Conservation (phyloP, 78 protist genomes). For the Planoprotostelium fungivorum region DNA sequence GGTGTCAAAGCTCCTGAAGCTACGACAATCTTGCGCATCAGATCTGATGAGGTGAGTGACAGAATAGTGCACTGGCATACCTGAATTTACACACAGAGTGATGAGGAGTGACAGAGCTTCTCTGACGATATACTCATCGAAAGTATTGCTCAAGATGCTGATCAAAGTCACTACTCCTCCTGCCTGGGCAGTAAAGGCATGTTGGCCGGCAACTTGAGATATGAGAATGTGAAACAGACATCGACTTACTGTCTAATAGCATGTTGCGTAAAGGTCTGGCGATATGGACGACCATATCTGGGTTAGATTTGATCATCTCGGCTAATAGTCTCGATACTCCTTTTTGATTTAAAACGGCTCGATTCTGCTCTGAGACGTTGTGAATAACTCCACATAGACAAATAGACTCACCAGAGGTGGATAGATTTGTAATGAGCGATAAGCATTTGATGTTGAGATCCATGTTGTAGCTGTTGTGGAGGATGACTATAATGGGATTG, state of each 20-base stretch:
- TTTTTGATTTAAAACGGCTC: background rate
- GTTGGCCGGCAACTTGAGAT: background rate
- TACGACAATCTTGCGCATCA: background rate
- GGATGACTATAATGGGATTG: background rate
- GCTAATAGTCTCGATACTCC: background rate
- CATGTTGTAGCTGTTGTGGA: background rate
- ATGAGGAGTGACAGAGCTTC: background rate
- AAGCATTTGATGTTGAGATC: background rate
- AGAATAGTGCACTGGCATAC: background rate
- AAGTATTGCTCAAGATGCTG: background rate
- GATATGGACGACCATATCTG: background rate
- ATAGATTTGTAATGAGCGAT: background rate
- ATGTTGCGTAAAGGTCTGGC: background rate
- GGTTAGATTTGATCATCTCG: background rate
- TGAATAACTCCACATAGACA: too few species aligned
- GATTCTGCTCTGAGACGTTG: background rate
- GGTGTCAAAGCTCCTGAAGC: background rate
- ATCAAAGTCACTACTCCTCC: background rate
- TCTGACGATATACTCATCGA: background rate
- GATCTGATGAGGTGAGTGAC: background rate
- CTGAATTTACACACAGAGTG: background rate
- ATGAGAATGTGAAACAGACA: background rate
- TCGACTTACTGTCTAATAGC: background rate
- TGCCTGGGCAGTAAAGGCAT: background rate
- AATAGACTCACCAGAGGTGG: background rate